phyloP scores from a whole-genome alignment of 164 flowering plant genomes.

The Pachysandra terminalis region DNA sequence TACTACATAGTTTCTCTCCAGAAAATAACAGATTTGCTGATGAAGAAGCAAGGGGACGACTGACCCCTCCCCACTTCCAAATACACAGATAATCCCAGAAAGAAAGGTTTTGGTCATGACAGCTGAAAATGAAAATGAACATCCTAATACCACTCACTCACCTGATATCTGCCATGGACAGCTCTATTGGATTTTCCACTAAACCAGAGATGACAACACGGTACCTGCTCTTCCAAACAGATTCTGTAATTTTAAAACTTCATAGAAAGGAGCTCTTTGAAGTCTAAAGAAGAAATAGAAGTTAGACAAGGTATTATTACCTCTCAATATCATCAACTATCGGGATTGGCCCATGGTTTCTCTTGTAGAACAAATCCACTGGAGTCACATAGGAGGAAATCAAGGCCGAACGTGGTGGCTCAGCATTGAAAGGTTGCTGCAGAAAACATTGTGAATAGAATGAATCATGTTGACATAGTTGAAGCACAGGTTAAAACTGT shows the following conservation, averaged over 20 bases:
- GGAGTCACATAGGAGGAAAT: constrained; percentile 88
- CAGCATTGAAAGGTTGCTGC: constrained; percentile 98
- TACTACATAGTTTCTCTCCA: background rate
- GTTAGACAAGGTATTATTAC: constrained; percentile 25
- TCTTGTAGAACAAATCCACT: constrained; percentile 89
- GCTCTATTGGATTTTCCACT: constrained; percentile 47
- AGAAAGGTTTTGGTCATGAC: background rate
- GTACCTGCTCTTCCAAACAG: constrained; percentile 48
- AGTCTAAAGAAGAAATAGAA: background rate
- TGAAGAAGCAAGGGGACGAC: background rate
- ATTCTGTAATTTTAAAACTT: constrained; percentile 15
- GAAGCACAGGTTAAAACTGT: background rate
- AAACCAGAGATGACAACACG: constrained; percentile 59
- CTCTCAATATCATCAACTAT: constrained; percentile 82
- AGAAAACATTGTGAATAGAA: constrained; percentile 4
- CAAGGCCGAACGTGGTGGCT: constrained; percentile 78
- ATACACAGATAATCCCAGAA: too few species aligned
- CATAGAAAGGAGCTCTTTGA: background rate
- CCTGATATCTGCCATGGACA: constrained; percentile 81
- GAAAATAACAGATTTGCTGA: background rate
- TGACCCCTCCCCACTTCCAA: too few species aligned
- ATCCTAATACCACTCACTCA: constrained; percentile 12
- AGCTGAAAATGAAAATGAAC: too few species aligned
- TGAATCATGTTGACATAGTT: background rate
- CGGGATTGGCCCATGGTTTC: constrained; percentile 98